Percentiles rank a stretch among this genome's conserved stretches.
Evolutionary conservation across 768 basidiomycete genomes (phyloP).

Genomic region (Leccinum subgranulosum): DNA sequence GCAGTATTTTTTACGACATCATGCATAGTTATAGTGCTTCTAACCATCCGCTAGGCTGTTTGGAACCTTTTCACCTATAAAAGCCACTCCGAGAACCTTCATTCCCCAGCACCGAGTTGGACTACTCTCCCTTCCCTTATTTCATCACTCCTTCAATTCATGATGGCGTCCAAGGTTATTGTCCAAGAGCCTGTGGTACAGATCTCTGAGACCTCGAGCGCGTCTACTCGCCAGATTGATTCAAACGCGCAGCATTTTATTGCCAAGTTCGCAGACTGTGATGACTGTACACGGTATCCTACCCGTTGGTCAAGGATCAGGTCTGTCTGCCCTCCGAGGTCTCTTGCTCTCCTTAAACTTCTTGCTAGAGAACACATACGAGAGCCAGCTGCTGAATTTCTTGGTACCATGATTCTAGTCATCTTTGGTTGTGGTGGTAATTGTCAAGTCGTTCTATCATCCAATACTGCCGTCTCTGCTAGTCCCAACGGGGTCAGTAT

Average conservation of each 20-base stretch:
- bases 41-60: not conserved
- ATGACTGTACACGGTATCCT: conserved; percentile 39
- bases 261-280: conserved; percentile 28
- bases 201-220: conserved; percentile 20
- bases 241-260: not conserved
- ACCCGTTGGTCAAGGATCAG: conserved; percentile 52
- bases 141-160: not conserved
- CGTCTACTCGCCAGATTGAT: conserved; percentile 8
- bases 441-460: conserved; percentile 54
- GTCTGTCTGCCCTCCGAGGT: conserved; percentile 28
- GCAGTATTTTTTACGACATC: not conserved
- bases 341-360: conserved; percentile 1
- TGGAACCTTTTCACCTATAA: conserved; percentile 19
- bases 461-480: conserved; percentile 41
- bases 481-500: conserved; percentile 54
- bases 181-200: conserved; percentile 13
- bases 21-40: not conserved
- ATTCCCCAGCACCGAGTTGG: not conserved
- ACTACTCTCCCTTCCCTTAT: not conserved
- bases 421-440: conserved; percentile 59
- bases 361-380: conserved; percentile 40
- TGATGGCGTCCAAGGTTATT: conserved; percentile 21
- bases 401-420: conserved; percentile 55
- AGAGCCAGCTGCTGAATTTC: conserved; percentile 63
- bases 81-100: conserved; percentile 1